phyloP scores from a whole-genome alignment of 495 filamentous ascomycete species.

The Penicillium odoratum region DNA sequence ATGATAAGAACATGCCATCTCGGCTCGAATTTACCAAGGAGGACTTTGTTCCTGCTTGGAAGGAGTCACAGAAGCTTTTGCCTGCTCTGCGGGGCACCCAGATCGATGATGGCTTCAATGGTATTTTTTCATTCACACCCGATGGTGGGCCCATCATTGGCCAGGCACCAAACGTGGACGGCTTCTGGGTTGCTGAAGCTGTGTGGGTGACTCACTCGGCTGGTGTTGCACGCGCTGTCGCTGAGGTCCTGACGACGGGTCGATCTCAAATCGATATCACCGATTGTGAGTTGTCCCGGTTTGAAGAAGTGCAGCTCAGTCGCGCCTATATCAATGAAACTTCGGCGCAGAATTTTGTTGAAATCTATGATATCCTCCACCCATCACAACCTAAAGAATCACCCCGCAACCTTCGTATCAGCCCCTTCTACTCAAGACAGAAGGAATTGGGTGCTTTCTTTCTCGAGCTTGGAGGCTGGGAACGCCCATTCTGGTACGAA shows the following conservation, averaged over 20 bases:
- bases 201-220: slow-evolving; percentile 58
- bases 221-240: slow-evolving; percentile 51
- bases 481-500: slow-evolving; percentile 54
- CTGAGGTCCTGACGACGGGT: slow-evolving; percentile 48
- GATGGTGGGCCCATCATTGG: slow-evolving; percentile 52
- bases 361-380: slow-evolving; percentile 55
- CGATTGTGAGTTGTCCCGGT: slow-evolving; percentile 51
- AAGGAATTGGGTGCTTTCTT: slow-evolving; percentile 49
- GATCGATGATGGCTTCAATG: slow-evolving; percentile 52
- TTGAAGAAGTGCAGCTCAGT: slow-evolving; percentile 50
- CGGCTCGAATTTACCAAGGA: slow-evolving; percentile 48
- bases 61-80: slow-evolving; percentile 41
- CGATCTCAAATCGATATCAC: slow-evolving; percentile 45
- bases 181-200: slow-evolving; percentile 55
- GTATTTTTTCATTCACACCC: slow-evolving; percentile 55
- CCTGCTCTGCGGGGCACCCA: slow-evolving; percentile 41
- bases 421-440: slow-evolving; percentile 47
- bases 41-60: slow-evolving; percentile 53
- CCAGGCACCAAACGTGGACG: slow-evolving; percentile 46
- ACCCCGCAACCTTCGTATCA: slow-evolving; percentile 46
- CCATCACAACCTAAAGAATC: slow-evolving; percentile 48
- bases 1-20: slow-evolving; percentile 54
- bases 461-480: slow-evolving; percentile 50
- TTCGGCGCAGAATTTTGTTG: slow-evolving; percentile 50
- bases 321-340: slow-evolving; percentile 47